Evolutionary conservation across 768 basidiomycete species (phyloP), one percentile per base, ranked within the genome.

Genomic region (Trametes cingulata): DNA sequence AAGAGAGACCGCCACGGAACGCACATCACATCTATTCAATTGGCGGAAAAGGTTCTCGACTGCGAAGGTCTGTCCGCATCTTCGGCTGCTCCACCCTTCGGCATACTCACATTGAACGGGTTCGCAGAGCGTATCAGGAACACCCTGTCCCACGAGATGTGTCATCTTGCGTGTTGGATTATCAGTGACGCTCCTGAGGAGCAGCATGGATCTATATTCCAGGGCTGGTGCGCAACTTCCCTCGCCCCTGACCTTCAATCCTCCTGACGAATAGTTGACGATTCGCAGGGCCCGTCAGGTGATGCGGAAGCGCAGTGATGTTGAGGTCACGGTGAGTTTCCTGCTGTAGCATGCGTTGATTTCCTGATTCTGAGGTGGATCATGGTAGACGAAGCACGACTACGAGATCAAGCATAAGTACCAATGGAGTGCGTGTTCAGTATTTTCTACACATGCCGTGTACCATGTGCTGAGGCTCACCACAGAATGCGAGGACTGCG

Each of bases 111-210:
- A 56, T 33, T 1, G 13, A n/a, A 8, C 5, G 1, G 9, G 3
- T 36, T 10, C 29, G 14, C 58, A 94, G 93, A 91, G 54, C 84
- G 91, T 39, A 88, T 95, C 49, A 79, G 87, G 36, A 87, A 88
- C 67, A 95, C 93, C 0, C 74, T 95, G 13, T 85, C 90, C 29
- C 93, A 95, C 66, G 93, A 95, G 71, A 93, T 95, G 92, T 95
- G 93, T 67, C 93, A 95, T 75, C 73, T 95, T 35, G 93, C 93
- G 2, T 84, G 84, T 56, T 95, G 93, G 93, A 76, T 91, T 22
- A 90, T 95, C 56, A 84, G 88, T 69, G 75, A 80, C 17, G 79
- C 85, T 10, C 81, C 86, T 4, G 84, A 84, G 58, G 90, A 91
- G 70, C 82, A 80, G 7, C 92, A 95, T 65, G 92, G 92, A 7